phyloP scores from a whole-genome alignment of 495 filamentous ascomycete species.

The Penicillium maclennaniae region DNA sequence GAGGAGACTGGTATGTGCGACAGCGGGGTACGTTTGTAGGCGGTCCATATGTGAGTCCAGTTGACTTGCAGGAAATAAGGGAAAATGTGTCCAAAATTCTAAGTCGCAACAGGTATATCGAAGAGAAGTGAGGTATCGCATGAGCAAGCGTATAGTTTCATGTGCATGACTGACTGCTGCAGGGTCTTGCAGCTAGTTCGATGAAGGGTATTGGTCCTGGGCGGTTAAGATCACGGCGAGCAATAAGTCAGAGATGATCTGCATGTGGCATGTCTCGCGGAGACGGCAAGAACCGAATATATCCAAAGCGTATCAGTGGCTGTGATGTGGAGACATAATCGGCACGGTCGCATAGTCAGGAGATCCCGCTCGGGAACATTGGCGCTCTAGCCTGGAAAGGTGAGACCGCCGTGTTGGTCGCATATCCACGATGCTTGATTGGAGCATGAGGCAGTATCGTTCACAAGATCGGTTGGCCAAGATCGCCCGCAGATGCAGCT shows the following conservation, averaged over 20 bases:
- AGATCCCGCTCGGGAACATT: neutral
- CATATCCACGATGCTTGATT: slow-evolving; percentile 16
- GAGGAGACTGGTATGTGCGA: slow-evolving; percentile 10
- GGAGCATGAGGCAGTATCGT: slow-evolving; percentile 11
- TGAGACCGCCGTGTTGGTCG: slow-evolving; percentile 11
- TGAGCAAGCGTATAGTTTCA: neutral
- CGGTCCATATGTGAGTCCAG: neutral
- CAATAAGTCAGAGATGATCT: neutral
- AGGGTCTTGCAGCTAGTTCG: neutral
- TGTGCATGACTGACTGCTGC: slow-evolving; percentile 3
- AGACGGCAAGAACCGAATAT: neutral
- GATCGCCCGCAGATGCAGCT: slow-evolving; percentile 22
- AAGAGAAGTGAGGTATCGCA: slow-evolving; percentile 6
- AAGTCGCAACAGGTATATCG: slow-evolving; percentile 8
- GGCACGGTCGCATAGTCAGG: slow-evolving; percentile 15
- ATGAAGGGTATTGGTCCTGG: neutral
- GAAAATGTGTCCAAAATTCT: slow-evolving; percentile 1
- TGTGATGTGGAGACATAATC: slow-evolving; percentile 10
- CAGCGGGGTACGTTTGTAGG: slow-evolving; percentile 5
- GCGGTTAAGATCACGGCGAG: neutral
- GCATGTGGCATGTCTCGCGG: slow-evolving; percentile 1
- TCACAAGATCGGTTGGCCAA: slow-evolving; percentile 15
- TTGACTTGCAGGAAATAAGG: neutral
- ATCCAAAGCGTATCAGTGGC: neutral
- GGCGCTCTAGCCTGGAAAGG: slow-evolving; percentile 6